Conservation (phyloP, 805 yeast genomes). For the Kazachstania martiniae region DNA sequence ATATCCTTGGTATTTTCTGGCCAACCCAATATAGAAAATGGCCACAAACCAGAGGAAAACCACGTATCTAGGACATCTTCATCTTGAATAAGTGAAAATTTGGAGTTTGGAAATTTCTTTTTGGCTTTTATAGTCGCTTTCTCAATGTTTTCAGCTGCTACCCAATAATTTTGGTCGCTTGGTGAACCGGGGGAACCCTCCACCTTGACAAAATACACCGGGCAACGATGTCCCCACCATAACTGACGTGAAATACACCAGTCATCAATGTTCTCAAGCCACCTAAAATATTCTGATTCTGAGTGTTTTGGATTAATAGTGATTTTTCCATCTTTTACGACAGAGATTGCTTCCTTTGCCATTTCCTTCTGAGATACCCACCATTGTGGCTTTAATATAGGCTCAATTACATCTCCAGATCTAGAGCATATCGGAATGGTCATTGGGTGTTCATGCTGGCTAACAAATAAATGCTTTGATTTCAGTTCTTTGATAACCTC, state of each 20-base stretch:
- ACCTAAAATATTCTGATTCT: conserved; percentile 81
- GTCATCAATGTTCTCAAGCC: conserved; percentile 93
- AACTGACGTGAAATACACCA: conserved; percentile 95
- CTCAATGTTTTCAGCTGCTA: conserved; percentile 69
- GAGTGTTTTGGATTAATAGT: conserved; percentile 76
- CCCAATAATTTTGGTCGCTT: conserved; percentile 69
- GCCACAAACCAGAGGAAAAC: conserved; percentile 98
- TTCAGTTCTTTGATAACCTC: conserved; percentile 69
- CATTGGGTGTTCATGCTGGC: conserved; percentile 88
- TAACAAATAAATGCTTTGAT: conserved; percentile 60
- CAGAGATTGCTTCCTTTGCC: conserved; percentile 78
- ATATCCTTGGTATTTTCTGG: conserved; percentile 67
- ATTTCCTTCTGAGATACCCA: conserved; percentile 86
- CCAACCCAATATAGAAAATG: conserved; percentile 93
- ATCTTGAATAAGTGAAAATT: conserved; percentile 75
- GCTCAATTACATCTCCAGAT: conserved; percentile 95
- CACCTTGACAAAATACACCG: conserved; percentile 79
- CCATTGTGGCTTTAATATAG: conserved; percentile 96
- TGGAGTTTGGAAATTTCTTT: conserved; percentile 53
- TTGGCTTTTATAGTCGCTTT: conserved; percentile 80
- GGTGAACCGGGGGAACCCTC: conserved; percentile 33
- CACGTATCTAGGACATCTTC: conserved; percentile 98
- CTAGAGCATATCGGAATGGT: conserved; percentile 88
- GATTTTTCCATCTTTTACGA: conserved; percentile 70
- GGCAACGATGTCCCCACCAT: conserved; percentile 98